phyloP scores from a whole-genome alignment of 2,329 filamentous ascomycete genomes.

The Pseudohalonectria lignicola region DNA sequence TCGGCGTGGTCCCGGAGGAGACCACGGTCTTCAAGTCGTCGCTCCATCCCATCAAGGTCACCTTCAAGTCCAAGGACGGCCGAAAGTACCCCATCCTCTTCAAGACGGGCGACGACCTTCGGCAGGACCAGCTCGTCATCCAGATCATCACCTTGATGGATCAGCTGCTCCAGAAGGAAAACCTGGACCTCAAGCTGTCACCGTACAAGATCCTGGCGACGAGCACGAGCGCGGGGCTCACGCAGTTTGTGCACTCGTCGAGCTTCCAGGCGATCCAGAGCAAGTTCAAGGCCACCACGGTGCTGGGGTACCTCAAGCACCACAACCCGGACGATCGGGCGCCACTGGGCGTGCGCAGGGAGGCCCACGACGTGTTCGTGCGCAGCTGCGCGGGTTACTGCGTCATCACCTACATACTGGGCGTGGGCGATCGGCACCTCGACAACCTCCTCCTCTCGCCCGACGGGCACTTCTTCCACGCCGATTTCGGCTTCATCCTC shows the following conservation, averaged over 20 bases:
- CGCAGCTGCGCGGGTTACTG: slow-evolving; percentile 96
- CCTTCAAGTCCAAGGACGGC: slow-evolving; percentile 72
- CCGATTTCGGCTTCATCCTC: slow-evolving; percentile 96
- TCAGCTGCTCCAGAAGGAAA: slow-evolving; percentile 87
- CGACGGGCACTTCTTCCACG: slow-evolving; percentile 92
- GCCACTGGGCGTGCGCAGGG: slow-evolving; percentile 77
- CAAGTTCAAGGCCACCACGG: slow-evolving; percentile 66
- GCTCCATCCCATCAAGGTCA: slow-evolving; percentile 79
- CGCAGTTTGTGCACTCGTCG: slow-evolving; percentile 85
- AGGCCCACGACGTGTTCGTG: slow-evolving; percentile 89
- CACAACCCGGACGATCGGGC: slow-evolving; percentile 82
- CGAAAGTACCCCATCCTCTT: slow-evolving; percentile 86
- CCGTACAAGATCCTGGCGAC: slow-evolving; percentile 96
- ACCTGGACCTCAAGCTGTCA: slow-evolving; percentile 86
- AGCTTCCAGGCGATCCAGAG: slow-evolving; percentile 72
- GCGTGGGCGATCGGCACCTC: slow-evolving; percentile 89
- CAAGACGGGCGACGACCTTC: slow-evolving; percentile 92
- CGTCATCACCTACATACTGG: slow-evolving; percentile 95
- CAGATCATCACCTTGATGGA: slow-evolving; percentile 98
- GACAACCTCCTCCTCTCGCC: slow-evolving; percentile 90
- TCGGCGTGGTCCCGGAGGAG: slow-evolving; percentile 72
- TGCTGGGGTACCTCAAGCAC: slow-evolving; percentile 72
- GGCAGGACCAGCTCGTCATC: slow-evolving; percentile 94
- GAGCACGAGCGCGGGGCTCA: slow-evolving; percentile 76
- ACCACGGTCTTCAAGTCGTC: slow-evolving; percentile 93